Base-by-base conservation (phyloP, 495 filamentous ascomycete genomes). In the Evernia prunastri region DNA sequence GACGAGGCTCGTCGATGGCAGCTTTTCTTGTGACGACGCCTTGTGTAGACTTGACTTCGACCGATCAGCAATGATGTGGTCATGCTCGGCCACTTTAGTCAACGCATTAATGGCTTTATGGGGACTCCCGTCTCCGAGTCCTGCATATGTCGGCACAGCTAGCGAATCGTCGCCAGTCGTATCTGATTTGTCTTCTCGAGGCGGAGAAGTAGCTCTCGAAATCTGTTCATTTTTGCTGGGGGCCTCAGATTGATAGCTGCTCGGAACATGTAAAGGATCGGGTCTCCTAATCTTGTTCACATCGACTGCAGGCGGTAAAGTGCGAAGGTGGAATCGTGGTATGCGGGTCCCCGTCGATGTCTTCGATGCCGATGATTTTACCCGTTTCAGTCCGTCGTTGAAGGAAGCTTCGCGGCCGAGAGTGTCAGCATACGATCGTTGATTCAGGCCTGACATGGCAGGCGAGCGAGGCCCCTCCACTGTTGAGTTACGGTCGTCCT, bases 161-260 rank as follows among this genome's bases (percentile, higher is more conserved):
- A 42, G 43, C 45, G 37, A 29, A 39, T 59, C 56, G 4, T 53
- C 37, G 36, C 11, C n/a, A 12, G 40, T 54, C 37, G 25, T 31
- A 51, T 58, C 63, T 56, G 43, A 17, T 29, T 40, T 29, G 45
- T 58, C 43, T 37, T 65, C 35, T n/a, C 47, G 56, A 35, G 43
- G 25, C 51, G 63, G 63, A 18, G 63, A 65, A 15, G 42, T 15
- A 4, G 29, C n/a, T 27, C 25, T 39, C 11, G 61, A 60, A 29
- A 47, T 37, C n/a, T 25, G 7, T 15, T 17, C 36, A 25, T 12
- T 56, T 40, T 45, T 53, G 45, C 42, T 29, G 23, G 59, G 57
- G 9, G 40, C 36, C 47, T 66, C 65, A 20, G 69, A 69, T 56
- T 47, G 56, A 64, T 59, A 69, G 65, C 65, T 71, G 27, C 67